phyloP scores from a whole-genome alignment of 768 basidiomycete species.

The Melanogaster broomeanus region DNA sequence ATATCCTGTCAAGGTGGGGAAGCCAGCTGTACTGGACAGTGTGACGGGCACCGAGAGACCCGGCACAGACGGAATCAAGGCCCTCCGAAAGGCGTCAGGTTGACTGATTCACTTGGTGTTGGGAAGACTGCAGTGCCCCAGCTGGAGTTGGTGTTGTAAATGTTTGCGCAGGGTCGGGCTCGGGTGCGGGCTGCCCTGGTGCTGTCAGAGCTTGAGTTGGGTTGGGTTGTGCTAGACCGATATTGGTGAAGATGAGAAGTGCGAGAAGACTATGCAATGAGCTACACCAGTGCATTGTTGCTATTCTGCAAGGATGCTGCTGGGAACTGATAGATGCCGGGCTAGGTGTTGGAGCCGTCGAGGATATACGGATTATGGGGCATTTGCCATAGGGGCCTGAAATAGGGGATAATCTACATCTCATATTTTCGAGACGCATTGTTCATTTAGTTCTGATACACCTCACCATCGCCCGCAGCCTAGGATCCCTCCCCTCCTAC shows the following conservation, averaged over 20 bases:
- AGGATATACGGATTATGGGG: too few species aligned
- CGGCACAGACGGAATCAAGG: neutral
- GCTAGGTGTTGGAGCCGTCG: too few species aligned
- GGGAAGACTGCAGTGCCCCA: neutral
- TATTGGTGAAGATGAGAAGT: neutral
- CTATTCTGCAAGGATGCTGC: neutral
- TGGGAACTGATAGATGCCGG: neutral
- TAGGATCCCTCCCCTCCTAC: too few species aligned
- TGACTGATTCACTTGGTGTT: neutral
- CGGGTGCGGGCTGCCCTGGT: neutral
- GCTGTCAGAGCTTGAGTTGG: neutral
- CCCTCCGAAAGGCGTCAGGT: conserved; percentile 2
- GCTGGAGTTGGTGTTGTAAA: neutral
- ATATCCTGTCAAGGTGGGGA: conserved; percentile 41
- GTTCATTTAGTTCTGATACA: too few species aligned
- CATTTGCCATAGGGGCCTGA: too few species aligned
- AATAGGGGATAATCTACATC: too few species aligned
- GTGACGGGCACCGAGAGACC: conserved; percentile 20
- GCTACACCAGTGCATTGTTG: neutral
- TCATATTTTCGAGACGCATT: too few species aligned
- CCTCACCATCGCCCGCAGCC: too few species aligned
- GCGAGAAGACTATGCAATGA: neutral
- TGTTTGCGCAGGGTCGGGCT: neutral
- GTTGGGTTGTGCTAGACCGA: neutral
- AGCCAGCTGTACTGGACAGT: conserved; percentile 35